Evolutionary conservation across 306 rosid species (phyloP), one percentile per base, ranked within the genome.

Genomic region (Erythrophleum fordii): DNA sequence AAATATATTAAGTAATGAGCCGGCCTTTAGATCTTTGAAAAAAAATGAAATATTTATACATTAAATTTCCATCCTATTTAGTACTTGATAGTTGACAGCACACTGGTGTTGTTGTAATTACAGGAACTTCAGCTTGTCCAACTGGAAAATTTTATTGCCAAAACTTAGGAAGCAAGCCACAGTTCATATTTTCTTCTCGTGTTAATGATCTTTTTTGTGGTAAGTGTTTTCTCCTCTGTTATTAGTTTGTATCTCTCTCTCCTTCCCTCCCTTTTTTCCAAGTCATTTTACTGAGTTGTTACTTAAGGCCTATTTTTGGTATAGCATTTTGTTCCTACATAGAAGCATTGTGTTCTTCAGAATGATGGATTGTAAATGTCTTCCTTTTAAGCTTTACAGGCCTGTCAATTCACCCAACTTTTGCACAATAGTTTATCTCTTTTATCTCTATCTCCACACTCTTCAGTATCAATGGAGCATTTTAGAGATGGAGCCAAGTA

Each of bases 101-200:
- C 42, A 81, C 68, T 83, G 77, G 14, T 69, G 80, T 69, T 65
- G 59, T 12, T 86, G 73, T 69, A 39, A 77, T 59, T 81, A 72
- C 92, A 95, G 99, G 99, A 72, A 95, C 99, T 83, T 90, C 97
- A 23, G 97, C 99, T 77, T 95, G 97, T 75, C 86, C 91, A 0
- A 77, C 85, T 1, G 94, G 92, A 20, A 93, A 88, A 76, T 95
- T 95, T 82, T 93, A 90, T 67, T 93, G 97, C 84, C 83, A 83
- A 74, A 95, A 95, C 76, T 76, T 89, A 35, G 99, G 99, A 80
- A 95, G 97, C 87, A 93, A 62, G 62, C 97, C 99, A 6, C 73
- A 69, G 55, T 91, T 95, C 31, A 84, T 93, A 85, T 90, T 90
- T 83, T 90, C 97, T 70, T 95, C 97, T 70, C 92, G 58, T 12